Base-by-base conservation (phyloP, 176 grass and related monocot genomes). In the Microstegium vimineum region DNA sequence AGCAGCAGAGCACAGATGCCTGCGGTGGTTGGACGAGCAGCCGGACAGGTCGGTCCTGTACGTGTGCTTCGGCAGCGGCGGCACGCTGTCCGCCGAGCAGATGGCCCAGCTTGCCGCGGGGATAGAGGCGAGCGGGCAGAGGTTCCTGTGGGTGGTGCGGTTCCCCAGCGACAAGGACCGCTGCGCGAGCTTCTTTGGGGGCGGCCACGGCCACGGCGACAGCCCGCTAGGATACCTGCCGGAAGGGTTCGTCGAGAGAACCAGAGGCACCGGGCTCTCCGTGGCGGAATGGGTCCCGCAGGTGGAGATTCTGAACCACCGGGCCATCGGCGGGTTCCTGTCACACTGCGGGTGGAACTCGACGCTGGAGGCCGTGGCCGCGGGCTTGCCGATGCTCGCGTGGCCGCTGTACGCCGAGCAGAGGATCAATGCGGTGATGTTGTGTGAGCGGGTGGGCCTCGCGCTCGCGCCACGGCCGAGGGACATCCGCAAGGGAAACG, bases 261-360 rank as follows among this genome's bases (percentile, higher is more conserved):
- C 14, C 15, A 47, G 45, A 47, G 45, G 14, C 45, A 17, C 15
- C 45, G 45, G 45, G 45, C 45, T 47, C 45, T 1, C 15, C 46
- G 46, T 49, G 46, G 5, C 46, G 16, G 16, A 17, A 18, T 49
- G 15, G 46, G 46, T 5, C 16, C 46, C 46, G 16, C 46, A 49
- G 46, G 46, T 49, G 46, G 46, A 49, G 46, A 49, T 49, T 16
- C 46, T 49, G 47, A 40, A 16, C 32, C 87, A 94, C 81, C 32
- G 14, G 12, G 66, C 89, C 0, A 59, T 62, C 1, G 81, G 89
- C 13, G 89, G 89, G 15, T 91, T 94, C 62, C 8, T 94, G 6
- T 88, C 89, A 5, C 94, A 97, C 64, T 90, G 94, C 74, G 94
- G 89, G 18, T 94, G 94, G 91, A 97, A 97, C 82, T 97, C 91